phyloP scores from a whole-genome alignment of 768 basidiomycete genomes.

The Lactarius trivialis region DNA sequence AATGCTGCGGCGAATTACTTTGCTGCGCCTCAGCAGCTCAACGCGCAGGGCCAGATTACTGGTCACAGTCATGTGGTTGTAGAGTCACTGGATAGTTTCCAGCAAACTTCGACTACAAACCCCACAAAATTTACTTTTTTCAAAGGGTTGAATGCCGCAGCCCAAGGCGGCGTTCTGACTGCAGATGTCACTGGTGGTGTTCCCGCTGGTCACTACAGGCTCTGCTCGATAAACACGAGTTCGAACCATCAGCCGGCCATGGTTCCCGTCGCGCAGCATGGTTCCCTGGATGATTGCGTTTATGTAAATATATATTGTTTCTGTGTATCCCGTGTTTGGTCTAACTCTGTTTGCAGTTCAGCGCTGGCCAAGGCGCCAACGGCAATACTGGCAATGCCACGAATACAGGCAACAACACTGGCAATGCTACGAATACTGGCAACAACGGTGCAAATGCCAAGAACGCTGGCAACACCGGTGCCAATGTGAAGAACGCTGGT shows the following conservation, averaged over 20 bases:
- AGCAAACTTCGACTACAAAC: conserved; percentile 43
- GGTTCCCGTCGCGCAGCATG: conserved; percentile 39
- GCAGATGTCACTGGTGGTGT: conserved; percentile 39
- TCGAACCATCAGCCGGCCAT: conserved; percentile 40
- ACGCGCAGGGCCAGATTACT: conserved; percentile 43
- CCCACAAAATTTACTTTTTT: conserved; percentile 53
- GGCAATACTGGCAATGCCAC: conserved; percentile 7
- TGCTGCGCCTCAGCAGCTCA: conserved; percentile 47
- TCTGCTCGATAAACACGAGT: conserved; percentile 39
- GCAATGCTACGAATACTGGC: conserved; percentile 2
- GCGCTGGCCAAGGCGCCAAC: neutral
- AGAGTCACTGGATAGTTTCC: conserved; percentile 43
- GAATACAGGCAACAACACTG: conserved; percentile 3
- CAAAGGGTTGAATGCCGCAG: conserved; percentile 43
- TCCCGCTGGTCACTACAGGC: conserved; percentile 37
- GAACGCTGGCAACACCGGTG: neutral
- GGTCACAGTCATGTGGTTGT: conserved; percentile 63
- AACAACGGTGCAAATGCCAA: conserved; percentile 6
- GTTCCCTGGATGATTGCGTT: conserved; percentile 35
- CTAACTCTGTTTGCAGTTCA: conserved; percentile 11
- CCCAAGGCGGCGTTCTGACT: conserved; percentile 37
- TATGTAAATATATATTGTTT: conserved; percentile 28
- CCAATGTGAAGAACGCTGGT: neutral
- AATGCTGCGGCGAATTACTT: conserved; percentile 49
- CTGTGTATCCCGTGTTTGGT: neutral